A percentile compares a stretch with the other conserved stretches of the same genome.
Evolutionary conservation across 805 yeast species (phyloP).

Genomic region (Wickerhamiella musiphila): DNA sequence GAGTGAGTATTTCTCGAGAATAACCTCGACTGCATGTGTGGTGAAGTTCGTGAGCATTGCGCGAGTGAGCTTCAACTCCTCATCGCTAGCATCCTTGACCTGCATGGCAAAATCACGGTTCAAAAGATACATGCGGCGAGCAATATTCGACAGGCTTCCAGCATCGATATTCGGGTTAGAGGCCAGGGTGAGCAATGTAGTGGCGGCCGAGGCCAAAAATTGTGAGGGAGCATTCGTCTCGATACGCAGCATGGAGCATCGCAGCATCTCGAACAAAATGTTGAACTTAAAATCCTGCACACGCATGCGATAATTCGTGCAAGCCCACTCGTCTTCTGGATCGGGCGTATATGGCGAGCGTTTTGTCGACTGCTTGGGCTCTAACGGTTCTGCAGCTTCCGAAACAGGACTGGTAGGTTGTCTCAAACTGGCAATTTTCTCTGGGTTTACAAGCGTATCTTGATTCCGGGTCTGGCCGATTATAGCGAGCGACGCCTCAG

Average conservation of each 20-base stretch:
- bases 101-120: slow-evolving; percentile 35
- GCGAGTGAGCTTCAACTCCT: slow-evolving; percentile 33
- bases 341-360: too few relatives aligned
- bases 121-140: slow-evolving; percentile 42
- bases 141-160: slow-evolving; percentile 26
- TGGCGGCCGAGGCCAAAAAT: slow-evolving; percentile 50
- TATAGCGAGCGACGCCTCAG: slow-evolving; percentile 10
- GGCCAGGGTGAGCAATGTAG: slow-evolving; percentile 38
- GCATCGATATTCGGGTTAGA: slow-evolving; percentile 24
- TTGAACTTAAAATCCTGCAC: slow-evolving; percentile 42
- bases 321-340: too few relatives aligned
- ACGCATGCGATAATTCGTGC: slow-evolving; percentile 1
- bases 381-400: neutral
- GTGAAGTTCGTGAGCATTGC: slow-evolving; percentile 45
- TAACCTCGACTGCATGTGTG: slow-evolving; percentile 32
- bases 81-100: slow-evolving; percentile 21
- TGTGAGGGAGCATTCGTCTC: slow-evolving; percentile 62
- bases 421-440: slow-evolving; percentile 2
- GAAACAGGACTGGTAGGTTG: neutral
- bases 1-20: slow-evolving; percentile 19
- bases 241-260: slow-evolving; percentile 40
- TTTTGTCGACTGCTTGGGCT: neutral
- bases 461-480: too few relatives aligned
- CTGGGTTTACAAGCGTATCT: too few relatives aligned
- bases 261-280: slow-evolving; percentile 46